Conservation (phyloP, 2,329 filamentous ascomycete species). For the Apiospora malaysiana region DNA sequence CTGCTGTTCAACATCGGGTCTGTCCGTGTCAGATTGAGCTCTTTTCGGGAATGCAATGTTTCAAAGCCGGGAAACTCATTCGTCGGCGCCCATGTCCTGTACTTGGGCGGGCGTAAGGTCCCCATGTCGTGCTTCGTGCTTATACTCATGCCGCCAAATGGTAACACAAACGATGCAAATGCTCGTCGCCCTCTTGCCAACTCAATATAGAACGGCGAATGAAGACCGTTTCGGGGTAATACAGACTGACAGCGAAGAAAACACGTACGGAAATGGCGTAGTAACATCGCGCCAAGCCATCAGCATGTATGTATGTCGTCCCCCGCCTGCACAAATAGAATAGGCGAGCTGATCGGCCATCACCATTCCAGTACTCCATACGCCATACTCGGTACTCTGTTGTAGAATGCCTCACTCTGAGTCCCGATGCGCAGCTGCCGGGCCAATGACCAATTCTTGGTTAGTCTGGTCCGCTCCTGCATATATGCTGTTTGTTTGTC, state of each 20-base stretch:
- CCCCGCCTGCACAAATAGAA: neutral
- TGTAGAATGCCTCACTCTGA: neutral
- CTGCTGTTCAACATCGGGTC: slow-evolving; percentile 9
- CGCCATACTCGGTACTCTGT: no score
- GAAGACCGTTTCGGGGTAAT: neutral
- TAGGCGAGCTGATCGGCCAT: neutral
- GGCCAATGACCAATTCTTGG: neutral
- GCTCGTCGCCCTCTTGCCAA: neutral
- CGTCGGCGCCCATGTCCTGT: neutral
- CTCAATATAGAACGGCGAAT: slow-evolving; percentile 3
- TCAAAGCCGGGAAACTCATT: neutral
- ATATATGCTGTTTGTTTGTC: neutral
- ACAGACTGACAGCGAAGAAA: neutral
- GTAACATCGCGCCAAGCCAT: neutral
- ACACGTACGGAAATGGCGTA: neutral
- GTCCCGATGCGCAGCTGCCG: neutral
- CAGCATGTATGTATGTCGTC: neutral
- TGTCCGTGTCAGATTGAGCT: neutral
- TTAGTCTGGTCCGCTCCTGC: slow-evolving; percentile 22
- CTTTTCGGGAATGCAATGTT: neutral
- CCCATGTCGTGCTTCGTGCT: neutral
- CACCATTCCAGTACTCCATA: neutral
- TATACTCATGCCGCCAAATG: neutral
- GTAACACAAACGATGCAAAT: neutral
- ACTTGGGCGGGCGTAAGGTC: neutral